Evolutionary conservation across 768 basidiomycete genomes (phyloP), one percentile per base, ranked within the genome.

Genomic region (Leccinum subgranulosum): DNA sequence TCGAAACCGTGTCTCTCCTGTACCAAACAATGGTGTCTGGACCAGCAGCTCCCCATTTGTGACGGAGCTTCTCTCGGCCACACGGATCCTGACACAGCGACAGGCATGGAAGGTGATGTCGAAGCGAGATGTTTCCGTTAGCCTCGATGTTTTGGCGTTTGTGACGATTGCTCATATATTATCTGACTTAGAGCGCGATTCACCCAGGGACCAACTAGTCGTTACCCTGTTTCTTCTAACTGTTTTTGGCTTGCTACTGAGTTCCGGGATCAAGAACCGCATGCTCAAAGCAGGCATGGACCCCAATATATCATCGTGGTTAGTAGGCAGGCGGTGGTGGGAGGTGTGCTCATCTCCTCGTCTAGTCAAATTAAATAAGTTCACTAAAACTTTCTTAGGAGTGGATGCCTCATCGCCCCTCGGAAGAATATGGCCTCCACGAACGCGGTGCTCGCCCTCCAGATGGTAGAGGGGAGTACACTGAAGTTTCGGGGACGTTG

Each of bases 41-140:
- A 96, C 69, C 94, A 92, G 73, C 92, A 94, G 67, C 78, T 97
- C 36, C 76, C 81, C 15, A 95, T 93, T 46, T 96, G 92, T 70
- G 81, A 82, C 10, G 88, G 88, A 27, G 92, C 92, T 49, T 81
- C 83, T 51, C 75, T 95, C 53, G 94, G 94, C 25, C 90, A 94
- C 66, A 86, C 90, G 23, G 84, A 97, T 73, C 91, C 91, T 27
- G 94, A 97, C 73, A 94, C 90, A 17, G 92, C 90, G 12, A 95
- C 93, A 6, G 94, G 94, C 33, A 94, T 90, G 69, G 94, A 96
- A 73, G 94, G 94, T 45, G 93, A 96, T 73, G 92, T 97, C 23
- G 93, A 95, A 76, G 93, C 94, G 56, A 80, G 94, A 70, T 97
- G 94, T 79, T 96, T 96, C 76, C 92, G 94, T 96, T 74, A 68